Percentiles rank a stretch among this genome's conserved stretches.
These are phyloP conservation scores for Oryza rufipogon DNA, from an alignment of 176 grass and related monocot species.

Conservation along the genomic window DNA sequence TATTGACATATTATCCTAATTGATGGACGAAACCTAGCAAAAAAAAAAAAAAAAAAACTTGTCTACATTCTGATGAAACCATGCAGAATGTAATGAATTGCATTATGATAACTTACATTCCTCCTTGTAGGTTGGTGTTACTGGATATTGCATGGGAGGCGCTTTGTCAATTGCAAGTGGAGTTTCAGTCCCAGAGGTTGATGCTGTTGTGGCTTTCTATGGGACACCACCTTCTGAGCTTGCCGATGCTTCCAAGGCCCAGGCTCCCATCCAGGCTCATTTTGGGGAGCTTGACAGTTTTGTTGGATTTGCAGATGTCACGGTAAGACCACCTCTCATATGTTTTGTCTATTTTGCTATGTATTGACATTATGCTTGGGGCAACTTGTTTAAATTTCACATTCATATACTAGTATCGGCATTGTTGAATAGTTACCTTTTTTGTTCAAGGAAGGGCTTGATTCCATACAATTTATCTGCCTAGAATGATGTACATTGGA, in stretches of 20 bases:
- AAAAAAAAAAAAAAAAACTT: neutral
- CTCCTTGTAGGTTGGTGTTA: conserved; percentile 78
- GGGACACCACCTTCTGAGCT: conserved; percentile 77
- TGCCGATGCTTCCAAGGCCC: conserved; percentile 78
- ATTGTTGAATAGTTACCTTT: neutral
- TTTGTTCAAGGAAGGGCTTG: neutral
- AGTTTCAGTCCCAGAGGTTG: conserved; percentile 86
- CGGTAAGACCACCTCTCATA: conserved; percentile 53
- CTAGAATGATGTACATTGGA: neutral
- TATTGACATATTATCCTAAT: neutral
- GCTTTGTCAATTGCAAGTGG: conserved; percentile 89
- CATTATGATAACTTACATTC: conserved; percentile 25
- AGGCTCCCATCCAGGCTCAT: conserved; percentile 92
- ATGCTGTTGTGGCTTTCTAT: conserved; percentile 96
- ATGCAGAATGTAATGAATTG: neutral
- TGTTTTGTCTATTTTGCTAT: neutral
- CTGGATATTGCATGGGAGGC: conserved; percentile 92
- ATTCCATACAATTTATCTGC: neutral
- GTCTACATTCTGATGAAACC: neutral
- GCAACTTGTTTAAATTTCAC: neutral
- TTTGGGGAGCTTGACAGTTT: conserved; percentile 83
- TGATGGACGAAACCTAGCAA: neutral
- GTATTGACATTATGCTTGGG: neutral
- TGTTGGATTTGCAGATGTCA: conserved; percentile 86
- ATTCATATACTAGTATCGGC: neutral